Conservation (phyloP, 768 basidiomycete genomes). For the Gymnopilus junonius region DNA sequence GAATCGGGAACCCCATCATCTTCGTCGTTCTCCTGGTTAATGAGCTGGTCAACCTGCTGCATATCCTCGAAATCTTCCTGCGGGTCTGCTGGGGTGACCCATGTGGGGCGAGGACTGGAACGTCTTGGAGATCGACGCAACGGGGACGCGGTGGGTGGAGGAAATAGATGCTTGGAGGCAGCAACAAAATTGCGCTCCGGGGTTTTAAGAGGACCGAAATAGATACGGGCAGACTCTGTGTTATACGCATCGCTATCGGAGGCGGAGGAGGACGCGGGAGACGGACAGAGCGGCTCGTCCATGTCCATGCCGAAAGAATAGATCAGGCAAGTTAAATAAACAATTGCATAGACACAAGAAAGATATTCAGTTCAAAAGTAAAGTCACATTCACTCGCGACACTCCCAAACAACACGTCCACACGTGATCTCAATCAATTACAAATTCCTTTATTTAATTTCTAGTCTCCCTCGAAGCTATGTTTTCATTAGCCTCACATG, state of each 20-base stretch:
- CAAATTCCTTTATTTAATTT: no score
- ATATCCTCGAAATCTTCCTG: conserved; percentile 34
- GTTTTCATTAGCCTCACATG: background rate
- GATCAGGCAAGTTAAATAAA: background rate
- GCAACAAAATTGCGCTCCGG: conserved; percentile 53
- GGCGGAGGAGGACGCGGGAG: conserved; percentile 31
- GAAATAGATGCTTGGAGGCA: conserved; percentile 33
- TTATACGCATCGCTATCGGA: conserved; percentile 49
- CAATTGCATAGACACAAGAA: conserved; percentile 6
- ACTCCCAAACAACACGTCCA: conserved; percentile 29
- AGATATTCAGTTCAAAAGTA: conserved; percentile 20
- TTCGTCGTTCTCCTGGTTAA: conserved; percentile 32
- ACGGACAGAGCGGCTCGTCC: conserved; percentile 20
- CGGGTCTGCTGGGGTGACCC: conserved; percentile 19
- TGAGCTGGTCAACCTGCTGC: conserved; percentile 28
- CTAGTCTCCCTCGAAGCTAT: background rate
- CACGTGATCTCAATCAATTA: conserved; percentile 26
- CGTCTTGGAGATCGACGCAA: conserved; percentile 57
- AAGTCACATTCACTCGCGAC: conserved; percentile 25
- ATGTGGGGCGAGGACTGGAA: conserved; percentile 42
- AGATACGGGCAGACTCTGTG: conserved; percentile 46
- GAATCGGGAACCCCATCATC: conserved; percentile 37
- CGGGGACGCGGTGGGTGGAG: conserved; percentile 26
- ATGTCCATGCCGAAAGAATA: conserved; percentile 14
- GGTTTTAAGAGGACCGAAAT: conserved; percentile 56